Evolutionary conservation across 2,329 filamentous ascomycete genomes (phyloP).

Genomic region (Magnaporthales sp.): DNA sequence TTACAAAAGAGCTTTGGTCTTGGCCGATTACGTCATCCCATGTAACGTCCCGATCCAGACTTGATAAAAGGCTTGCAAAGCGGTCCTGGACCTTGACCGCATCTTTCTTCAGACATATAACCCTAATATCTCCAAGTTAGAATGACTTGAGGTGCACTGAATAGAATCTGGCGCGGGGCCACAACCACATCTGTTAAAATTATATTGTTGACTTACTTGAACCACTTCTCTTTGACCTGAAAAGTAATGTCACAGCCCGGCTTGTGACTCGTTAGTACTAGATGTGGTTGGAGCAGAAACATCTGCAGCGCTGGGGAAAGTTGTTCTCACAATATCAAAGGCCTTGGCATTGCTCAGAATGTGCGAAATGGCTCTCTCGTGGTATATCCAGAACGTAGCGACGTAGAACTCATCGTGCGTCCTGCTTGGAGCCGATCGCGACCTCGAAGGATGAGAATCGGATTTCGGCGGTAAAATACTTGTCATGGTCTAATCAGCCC

Average conservation of each 20-base stretch:
- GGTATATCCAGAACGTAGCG: conserved; percentile 18
- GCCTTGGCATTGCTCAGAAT: conserved; percentile 13
- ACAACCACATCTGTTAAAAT: too few species aligned
- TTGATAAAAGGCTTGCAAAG: conserved; percentile 6
- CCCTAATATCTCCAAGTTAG: not conserved
- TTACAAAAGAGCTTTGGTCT: not conserved
- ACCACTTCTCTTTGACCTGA: conserved; percentile 15
- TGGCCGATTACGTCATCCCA: conserved; percentile 4
- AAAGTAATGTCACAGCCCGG: conserved; percentile 13
- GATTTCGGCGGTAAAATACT: not conserved
- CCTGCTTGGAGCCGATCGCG: not conserved
- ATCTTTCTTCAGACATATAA: conserved; percentile 11
- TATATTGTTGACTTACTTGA: conserved; percentile 9
- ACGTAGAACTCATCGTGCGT: conserved; percentile 16
- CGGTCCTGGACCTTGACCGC: conserved; percentile 9
- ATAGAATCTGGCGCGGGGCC: too few species aligned
- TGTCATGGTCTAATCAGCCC: not conserved
- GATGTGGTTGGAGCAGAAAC: not conserved
- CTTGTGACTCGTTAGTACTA: conserved; percentile 7
- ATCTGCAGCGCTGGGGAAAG: not conserved
- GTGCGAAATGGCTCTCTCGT: conserved; percentile 11
- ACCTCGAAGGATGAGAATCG: not conserved
- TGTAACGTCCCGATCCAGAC: conserved; percentile 8
- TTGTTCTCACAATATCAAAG: conserved; percentile 9
- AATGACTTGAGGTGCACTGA: not conserved